Evolutionary conservation across 192 early-diverging fungal species (phyloP), one percentile per base, ranked within the genome.

Genomic region (Backusella psychrophila): DNA sequence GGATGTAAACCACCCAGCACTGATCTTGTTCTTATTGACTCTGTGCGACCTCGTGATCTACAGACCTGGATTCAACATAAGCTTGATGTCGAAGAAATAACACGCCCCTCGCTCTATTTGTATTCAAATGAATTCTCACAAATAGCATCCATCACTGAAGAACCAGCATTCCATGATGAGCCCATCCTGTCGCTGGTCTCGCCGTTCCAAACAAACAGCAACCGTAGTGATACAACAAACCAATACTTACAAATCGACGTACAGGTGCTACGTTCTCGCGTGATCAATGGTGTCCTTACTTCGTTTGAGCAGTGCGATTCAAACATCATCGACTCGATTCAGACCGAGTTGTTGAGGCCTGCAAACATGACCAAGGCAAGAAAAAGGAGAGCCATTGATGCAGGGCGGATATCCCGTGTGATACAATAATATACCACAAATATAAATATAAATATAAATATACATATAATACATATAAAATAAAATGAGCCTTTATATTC

Each of bases 221-320:
- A 69, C 76, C 71, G 31, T 19, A 69, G 26, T 77, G 80, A n/a
- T 71, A 78, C n/a, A 79, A 74, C 26, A 85, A 82, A 65, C 66
- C 82, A 71, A 11, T 93, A 91, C 75, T 73, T 94, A 81, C 87
- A 90, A 29, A 82, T 94, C 29, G 93, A 94, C 80, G 86, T 94
- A 35, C 89, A 93, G 77, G 91, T 94, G 35, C 86, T 93, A 31
- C 87, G 91, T 9, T 88, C 89, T 4, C 76, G 81, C 6, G 75
- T 89, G 23, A 85, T 89, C 34, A 72, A 86, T 53, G 83, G 81
- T 0, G 46, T 74, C 46, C 66, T 81, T 12, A 19, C 42, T 6
- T 41, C 70, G 0, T 31, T 71, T 8, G 23, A 71, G 15, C 70
- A 71, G 41, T 71, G 70, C 39, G 44, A 71, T 49, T 36, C 39